Percentiles rank a stretch among this genome's conserved stretches.
Conservation (phyloP, 2,329 filamentous ascomycete genomes). For the Magnaporthiopsis incrustans region DNA sequence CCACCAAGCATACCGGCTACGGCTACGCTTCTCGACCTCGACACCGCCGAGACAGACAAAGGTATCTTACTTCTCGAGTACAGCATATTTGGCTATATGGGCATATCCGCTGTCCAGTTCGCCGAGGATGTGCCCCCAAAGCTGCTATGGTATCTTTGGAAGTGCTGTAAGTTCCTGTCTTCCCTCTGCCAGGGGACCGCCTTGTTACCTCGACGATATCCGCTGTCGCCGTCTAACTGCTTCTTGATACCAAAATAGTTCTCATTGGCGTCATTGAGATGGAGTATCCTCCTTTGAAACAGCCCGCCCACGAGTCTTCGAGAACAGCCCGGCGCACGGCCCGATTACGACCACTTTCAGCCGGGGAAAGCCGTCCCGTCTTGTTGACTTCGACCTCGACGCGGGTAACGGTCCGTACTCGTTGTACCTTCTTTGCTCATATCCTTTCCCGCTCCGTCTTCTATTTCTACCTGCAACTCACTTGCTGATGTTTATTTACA, state of each 20-base stretch:
- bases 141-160: background rate
- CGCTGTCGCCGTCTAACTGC: background rate
- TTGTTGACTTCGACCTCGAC: background rate
- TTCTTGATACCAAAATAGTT: background rate
- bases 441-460: too few species aligned
- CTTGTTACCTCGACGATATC: background rate
- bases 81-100: background rate
- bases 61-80: background rate
- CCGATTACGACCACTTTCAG: background rate
- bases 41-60: background rate
- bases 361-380: background rate
- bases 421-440: background rate
- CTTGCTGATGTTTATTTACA: background rate
- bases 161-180: background rate
- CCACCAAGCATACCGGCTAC: background rate
- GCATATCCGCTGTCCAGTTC: background rate
- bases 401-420: background rate
- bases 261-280: background rate
- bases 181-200: too few species aligned
- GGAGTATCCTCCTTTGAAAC: background rate
- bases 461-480: fast-evolving
- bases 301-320: background rate
- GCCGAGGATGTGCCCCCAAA: background rate
- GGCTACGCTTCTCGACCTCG: background rate
- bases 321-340: background rate